phyloP scores from a whole-genome alignment of 495 filamentous ascomycete species.

The Neurospora discreta region DNA sequence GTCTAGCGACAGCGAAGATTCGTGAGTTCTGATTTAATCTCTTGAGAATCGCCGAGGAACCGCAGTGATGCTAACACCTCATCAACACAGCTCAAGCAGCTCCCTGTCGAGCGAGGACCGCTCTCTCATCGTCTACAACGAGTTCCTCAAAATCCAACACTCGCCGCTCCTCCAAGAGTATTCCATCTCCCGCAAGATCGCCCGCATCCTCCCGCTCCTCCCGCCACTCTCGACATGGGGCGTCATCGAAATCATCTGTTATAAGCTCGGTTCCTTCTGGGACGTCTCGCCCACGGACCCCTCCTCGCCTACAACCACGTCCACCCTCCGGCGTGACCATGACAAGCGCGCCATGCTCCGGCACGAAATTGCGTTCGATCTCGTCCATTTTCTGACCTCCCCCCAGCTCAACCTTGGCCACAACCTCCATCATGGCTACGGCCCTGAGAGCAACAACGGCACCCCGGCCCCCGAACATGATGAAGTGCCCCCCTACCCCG shows the following conservation, averaged over 20 bases:
- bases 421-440: not conserved
- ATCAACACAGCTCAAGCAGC: not conserved
- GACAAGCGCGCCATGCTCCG: slow-evolving; percentile 7
- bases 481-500: not conserved
- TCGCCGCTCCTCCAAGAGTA: slow-evolving; percentile 3
- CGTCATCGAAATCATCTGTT: slow-evolving; percentile 7
- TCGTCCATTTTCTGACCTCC: not conserved
- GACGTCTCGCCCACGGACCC: not conserved
- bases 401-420: not conserved
- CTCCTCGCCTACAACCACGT: not conserved
- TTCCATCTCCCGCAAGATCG: not conserved
- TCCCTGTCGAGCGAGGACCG: not conserved
- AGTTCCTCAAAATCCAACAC: slow-evolving; percentile 6
- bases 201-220: slow-evolving; percentile 2
- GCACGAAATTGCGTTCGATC: slow-evolving; percentile 4
- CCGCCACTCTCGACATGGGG: slow-evolving; percentile 4
- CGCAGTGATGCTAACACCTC: not conserved
- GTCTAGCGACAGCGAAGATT: not conserved
- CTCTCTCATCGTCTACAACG: slow-evolving; percentile 1
- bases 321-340: not conserved
- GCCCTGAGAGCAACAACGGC: not conserved
- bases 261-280: slow-evolving; percentile 3
- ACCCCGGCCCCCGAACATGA: not conserved
- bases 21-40: not conserved
- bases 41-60: not conserved